These are phyloP conservation scores for Protomyces inundatus DNA, from an alignment of 1,139 yeast genomes.

Conservation along the genomic window DNA sequence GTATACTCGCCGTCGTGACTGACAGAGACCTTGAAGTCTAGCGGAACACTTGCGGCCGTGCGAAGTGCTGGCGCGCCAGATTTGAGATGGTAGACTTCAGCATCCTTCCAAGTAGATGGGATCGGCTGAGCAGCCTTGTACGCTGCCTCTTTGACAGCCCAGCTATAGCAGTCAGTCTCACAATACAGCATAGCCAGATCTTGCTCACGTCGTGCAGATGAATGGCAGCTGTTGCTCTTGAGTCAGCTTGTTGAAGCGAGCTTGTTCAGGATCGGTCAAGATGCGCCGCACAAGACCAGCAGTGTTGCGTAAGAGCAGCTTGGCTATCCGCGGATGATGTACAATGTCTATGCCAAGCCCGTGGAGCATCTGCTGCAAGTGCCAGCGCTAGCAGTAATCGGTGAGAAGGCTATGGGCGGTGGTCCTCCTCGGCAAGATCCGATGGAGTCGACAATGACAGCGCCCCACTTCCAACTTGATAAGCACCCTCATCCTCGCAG, in stretches of 20 bases:
- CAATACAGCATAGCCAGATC: background rate
- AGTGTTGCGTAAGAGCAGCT: background rate
- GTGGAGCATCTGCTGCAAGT: background rate
- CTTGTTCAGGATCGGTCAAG: slow-evolving; percentile 5
- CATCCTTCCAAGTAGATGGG: slow-evolving; percentile 14
- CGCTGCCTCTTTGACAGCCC: slow-evolving; percentile 23
- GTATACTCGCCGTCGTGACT: slow-evolving; percentile 24
- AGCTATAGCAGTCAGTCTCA: background rate
- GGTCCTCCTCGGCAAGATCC: no score
- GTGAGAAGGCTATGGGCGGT: no score
- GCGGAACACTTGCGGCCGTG: background rate
- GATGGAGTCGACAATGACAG: no score
- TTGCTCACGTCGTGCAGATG: slow-evolving; percentile 9
- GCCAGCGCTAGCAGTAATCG: no score
- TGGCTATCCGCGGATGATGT: slow-evolving; percentile 14
- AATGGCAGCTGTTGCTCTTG: background rate
- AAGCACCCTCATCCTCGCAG: no score
- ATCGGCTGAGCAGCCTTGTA: slow-evolving; percentile 20
- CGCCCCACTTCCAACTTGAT: no score
- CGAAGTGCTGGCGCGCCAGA: slow-evolving; percentile 8
- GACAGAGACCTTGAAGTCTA: slow-evolving; percentile 12
- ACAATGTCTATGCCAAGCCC: slow-evolving; percentile 16
- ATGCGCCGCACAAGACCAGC: slow-evolving; percentile 6
- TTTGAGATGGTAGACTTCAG: background rate
- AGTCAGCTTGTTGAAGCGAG: background rate